Evolutionary conservation across 176 grass and related monocot species (phyloP).

Genomic region (Avena sativa): DNA sequence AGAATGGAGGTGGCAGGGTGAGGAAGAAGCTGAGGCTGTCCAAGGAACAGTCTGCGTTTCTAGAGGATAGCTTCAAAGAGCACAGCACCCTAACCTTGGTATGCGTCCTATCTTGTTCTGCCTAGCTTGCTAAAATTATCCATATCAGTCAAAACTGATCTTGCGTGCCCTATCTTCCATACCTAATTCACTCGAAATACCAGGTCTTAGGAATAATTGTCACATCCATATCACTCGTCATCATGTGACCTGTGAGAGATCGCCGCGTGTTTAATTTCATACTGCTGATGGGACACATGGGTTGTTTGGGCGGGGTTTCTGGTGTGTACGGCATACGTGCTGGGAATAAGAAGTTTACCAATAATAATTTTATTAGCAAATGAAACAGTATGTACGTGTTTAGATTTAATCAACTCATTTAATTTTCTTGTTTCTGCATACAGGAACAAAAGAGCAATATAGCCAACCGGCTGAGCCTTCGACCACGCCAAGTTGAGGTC

Average conservation of each 20-base stretch:
- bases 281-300: neutral
- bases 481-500: slow-evolving; percentile 66
- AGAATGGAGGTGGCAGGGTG: slow-evolving; percentile 19
- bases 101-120: slow-evolving; percentile 21
- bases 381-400: neutral
- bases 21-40: slow-evolving; percentile 87
- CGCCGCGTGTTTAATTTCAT: neutral
- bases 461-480: slow-evolving; percentile 49
- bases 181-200: neutral
- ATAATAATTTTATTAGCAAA: neutral
- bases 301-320: neutral
- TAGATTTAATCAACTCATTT: neutral
- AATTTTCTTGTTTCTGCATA: neutral
- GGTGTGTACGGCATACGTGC: neutral
- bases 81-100: slow-evolving; percentile 69
- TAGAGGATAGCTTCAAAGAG: slow-evolving; percentile 80
- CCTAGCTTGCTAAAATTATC: neutral
- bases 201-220: neutral
- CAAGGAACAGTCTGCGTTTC: slow-evolving; percentile 76
- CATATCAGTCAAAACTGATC: neutral
- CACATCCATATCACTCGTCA: neutral
- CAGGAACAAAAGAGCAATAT: slow-evolving; percentile 52
- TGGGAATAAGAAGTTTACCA: neutral
- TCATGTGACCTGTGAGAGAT: neutral
- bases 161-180: no score